Base-by-base conservation (phyloP, 441 rosid genomes). In the Pelargonium cotyledonis region DNA sequence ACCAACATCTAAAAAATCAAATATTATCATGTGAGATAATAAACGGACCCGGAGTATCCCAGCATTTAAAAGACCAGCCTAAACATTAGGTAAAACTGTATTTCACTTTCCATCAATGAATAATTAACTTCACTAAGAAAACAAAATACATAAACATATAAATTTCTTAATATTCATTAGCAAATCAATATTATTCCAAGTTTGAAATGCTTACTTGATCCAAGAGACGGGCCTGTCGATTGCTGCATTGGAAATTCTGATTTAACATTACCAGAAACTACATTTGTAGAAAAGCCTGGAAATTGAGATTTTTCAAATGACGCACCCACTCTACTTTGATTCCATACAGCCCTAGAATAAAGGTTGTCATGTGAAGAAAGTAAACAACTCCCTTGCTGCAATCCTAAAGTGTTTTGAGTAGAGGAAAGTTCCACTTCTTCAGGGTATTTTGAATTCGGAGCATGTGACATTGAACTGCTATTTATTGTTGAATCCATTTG, bases 231-330 rank as follows among this genome's bases (percentile, higher is more conserved):
- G 68, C 73, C 68, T 49, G 71, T 65, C 18, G 83, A 63, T 70
- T 77, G 86, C 72, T 77, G 87, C 78, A 75, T 67, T 6, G 78
- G 64, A 73, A 71, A 73, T 70, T 80, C 86, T 63, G 85, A 41
- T 8, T 68, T 74, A 75, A 75, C 43, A 71, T 72, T 77, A 57
- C 83, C 73, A 68, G 83, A 75, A 68, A 76, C 70, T 43, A 78
- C 66, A 79, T 77, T 83, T 21, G 82, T 68, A 73, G 89, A 70
- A 75, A 86, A 82, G 68, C 84, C 81, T 14, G 86, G 85, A 70
- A 81, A 79, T 72, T 84, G 88, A 60, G 84, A 77, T 78, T 80
- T 81, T 72, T 86, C 90, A 62, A 79, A 78, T 0, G 83, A 72
- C 11, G 77, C 70, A 23, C 85, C 85, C 31, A 72, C 75, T 74